Percentiles rank a stretch among this genome's conserved stretches.
phyloP scores from a whole-genome alignment of 2,329 filamentous ascomycete genomes.

The Hortaea sp. region DNA sequence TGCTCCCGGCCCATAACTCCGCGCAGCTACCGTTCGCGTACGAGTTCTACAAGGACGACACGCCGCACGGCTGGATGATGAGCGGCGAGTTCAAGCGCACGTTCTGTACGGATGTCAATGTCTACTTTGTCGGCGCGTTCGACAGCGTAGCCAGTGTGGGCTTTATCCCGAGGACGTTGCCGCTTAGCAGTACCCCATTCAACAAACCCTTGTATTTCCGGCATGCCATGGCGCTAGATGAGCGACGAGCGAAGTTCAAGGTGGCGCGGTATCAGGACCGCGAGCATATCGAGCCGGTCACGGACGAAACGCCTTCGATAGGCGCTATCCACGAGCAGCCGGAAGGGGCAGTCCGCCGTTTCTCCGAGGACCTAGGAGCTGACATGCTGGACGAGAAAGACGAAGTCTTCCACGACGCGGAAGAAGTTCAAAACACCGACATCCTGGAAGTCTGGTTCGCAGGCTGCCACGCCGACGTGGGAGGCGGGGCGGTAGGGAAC shows the following conservation, averaged over 20 bases:
- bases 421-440: conserved; percentile 13
- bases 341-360: background rate
- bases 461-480: conserved; percentile 35
- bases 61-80: conserved; percentile 30
- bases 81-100: conserved; percentile 35
- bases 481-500: conserved; percentile 35
- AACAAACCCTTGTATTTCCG: conserved; percentile 30
- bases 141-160: conserved; percentile 36
- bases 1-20: conserved; percentile 24
- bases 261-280: conserved; percentile 28
- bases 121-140: conserved; percentile 37
- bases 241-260: conserved; percentile 37
- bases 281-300: conserved; percentile 11
- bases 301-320: conserved; percentile 8
- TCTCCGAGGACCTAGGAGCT: conserved; percentile 1
- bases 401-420: background rate
- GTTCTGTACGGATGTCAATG: conserved; percentile 32
- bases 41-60: conserved; percentile 35
- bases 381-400: background rate
- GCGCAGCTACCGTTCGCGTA: conserved; percentile 35
- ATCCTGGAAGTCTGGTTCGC: conserved; percentile 35
- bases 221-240: conserved; percentile 37
- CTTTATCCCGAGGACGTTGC: conserved; percentile 30
- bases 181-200: conserved; percentile 29
- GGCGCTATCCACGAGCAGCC: conserved; percentile 5